Base-by-base conservation (phyloP, 129 eudicot species). In the Flaveria linearis region DNA sequence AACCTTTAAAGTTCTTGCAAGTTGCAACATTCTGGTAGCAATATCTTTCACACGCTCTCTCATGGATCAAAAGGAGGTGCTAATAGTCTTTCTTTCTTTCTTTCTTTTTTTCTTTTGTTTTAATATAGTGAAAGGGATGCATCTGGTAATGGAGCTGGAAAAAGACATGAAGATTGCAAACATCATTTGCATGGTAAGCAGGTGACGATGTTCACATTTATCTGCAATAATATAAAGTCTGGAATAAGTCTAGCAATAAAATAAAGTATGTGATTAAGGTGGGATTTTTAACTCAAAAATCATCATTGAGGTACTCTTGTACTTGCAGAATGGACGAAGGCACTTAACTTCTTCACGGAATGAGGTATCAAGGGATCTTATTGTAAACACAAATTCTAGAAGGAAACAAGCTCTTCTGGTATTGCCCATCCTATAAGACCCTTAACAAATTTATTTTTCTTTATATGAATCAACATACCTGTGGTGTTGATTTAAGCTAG, bases 301-400 rank as follows among this genome's bases (percentile, higher is more conserved):
- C 69, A 73, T 79, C 26, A 78, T n/a, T n/a, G 46, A 43, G 83
- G 56, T n/a, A 74, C 50, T 62, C 79, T 62, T 83, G 74, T 78
- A 42, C 69, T 16, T 83, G 84, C 96, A 95, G 99, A 95, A 95
- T 86, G 99, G 99, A 56, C 84, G 99, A 70, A 86, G 99, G 81
- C 89, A 87, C 77, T 89, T 95, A 71, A 89, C 86, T 69, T 91
- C 97, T 20, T 91, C 99, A 62, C 87, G 91, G 89, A 92, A 86
- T 72, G 99, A 95, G 85, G 96, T 95, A 23, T 95, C 97, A 63
- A 95, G 99, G 92, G 97, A 95, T 89, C 99, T 95, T 71, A 68
- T 95, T 60, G 99, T 95, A 16, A 86, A 90, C 41, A 82, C 82
- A 80, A 91, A 73, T 86, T 95, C 99, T 56, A 89, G 78, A 82